Conservation (phyloP, 192 early-diverging fungal species). For the Kickxella alabastrina region DNA sequence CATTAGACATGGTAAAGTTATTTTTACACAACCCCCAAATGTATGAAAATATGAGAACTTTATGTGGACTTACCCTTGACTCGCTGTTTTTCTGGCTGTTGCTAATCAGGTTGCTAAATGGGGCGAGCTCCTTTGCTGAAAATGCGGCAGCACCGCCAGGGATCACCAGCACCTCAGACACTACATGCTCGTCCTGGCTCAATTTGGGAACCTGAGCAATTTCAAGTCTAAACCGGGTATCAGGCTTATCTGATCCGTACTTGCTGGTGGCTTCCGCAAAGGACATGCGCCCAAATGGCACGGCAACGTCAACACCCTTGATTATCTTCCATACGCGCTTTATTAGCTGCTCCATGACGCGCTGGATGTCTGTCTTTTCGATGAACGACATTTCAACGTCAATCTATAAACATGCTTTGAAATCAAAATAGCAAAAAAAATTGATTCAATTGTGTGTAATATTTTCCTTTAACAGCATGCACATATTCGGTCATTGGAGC, state of each 20-base stretch:
- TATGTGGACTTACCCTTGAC: slow-evolving; percentile 40
- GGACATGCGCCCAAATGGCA: slow-evolving; percentile 69
- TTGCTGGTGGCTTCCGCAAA: slow-evolving; percentile 77
- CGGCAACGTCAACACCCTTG: slow-evolving; percentile 52
- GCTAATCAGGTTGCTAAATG: slow-evolving; percentile 23
- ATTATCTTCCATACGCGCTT: slow-evolving; percentile 59
- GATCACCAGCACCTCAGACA: slow-evolving; percentile 34
- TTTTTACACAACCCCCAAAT: no score
- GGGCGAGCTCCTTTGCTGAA: slow-evolving; percentile 25
- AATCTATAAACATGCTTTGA: slow-evolving; percentile 50
- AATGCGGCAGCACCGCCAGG: slow-evolving; percentile 23
- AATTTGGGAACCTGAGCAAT: slow-evolving; percentile 29
- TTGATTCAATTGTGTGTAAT: neutral
- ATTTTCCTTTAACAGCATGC: no score
- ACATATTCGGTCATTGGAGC: no score
- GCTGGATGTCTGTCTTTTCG: slow-evolving; percentile 64
- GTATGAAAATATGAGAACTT: no score
- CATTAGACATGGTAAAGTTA: no score
- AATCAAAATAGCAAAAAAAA: neutral
- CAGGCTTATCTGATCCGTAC: slow-evolving; percentile 92
- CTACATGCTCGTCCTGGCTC: slow-evolving; percentile 6
- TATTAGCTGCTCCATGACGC: slow-evolving; percentile 69
- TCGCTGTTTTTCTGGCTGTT: slow-evolving; percentile 32
- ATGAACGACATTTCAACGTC: slow-evolving; percentile 91
- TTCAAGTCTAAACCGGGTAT: slow-evolving; percentile 76